These are phyloP conservation scores for Crucihimalaya himalaica DNA, from an alignment of 345 rosid genomes.

Conservation along the genomic window DNA sequence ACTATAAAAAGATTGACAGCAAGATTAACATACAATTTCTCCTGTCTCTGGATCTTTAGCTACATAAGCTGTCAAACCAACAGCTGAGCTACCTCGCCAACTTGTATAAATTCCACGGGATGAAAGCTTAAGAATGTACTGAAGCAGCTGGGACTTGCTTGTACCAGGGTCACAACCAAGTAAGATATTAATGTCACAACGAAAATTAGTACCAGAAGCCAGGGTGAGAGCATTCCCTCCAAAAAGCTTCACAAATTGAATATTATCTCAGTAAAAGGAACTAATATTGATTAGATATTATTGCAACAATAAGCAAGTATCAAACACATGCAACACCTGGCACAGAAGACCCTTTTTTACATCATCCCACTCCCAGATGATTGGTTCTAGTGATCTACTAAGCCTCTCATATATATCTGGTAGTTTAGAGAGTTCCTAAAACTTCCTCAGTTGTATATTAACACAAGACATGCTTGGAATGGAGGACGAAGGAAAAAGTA, in stretches of 20 bases:
- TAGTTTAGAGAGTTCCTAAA: constrained; percentile 64
- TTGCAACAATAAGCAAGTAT: background rate
- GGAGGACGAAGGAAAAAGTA: constrained; percentile 7
- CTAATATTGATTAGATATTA: background rate
- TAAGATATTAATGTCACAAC: constrained; percentile 94
- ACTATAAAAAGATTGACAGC: constrained; percentile 9
- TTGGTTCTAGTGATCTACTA: constrained; percentile 85
- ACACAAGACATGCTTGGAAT: background rate
- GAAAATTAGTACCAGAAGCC: constrained; percentile 88
- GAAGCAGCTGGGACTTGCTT: constrained; percentile 96
- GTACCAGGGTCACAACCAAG: constrained; percentile 99
- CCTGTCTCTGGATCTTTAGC: constrained; percentile 97
- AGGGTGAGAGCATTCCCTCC: constrained; percentile 90
- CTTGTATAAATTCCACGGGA: constrained; percentile 98
- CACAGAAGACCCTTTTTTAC: constrained; percentile 93
- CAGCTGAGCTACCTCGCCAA: constrained; percentile 98
- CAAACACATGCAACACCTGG: constrained; percentile 53
- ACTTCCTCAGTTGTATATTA: constrained; percentile 58
- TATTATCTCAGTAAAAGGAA: constrained; percentile 22
- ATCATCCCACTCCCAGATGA: constrained; percentile 95
- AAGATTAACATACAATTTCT: constrained; percentile 69
- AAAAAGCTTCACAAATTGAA: constrained; percentile 61
- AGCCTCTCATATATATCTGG: constrained; percentile 86
- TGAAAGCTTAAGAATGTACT: constrained; percentile 90
- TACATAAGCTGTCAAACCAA: constrained; percentile 97